Evolutionary conservation across 1,284 basidiomycete species (phyloP).

Genomic region (Taiwanofungus camphoratus): DNA sequence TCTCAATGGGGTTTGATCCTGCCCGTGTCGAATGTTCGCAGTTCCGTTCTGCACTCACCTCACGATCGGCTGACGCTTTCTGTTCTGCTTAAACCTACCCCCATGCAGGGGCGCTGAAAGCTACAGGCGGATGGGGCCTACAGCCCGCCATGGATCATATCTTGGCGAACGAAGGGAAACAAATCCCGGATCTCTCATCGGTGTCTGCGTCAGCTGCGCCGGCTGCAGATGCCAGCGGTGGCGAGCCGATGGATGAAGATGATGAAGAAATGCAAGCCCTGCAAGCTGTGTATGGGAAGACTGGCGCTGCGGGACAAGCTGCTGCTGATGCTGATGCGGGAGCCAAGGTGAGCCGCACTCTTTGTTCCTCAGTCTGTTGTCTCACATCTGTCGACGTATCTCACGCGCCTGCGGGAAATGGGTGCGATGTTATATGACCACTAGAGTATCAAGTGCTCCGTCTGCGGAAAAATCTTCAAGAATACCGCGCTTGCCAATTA

Average conservation of each 20-base stretch:
- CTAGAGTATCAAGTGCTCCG: conserved; percentile 74
- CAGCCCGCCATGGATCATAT: conserved; percentile 90
- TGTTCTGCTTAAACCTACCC: not conserved
- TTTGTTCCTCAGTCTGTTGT: not conserved
- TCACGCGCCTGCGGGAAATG: not conserved
- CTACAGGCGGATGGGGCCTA: conserved; percentile 72
- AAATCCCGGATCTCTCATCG: conserved; percentile 58
- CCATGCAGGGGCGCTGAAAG: conserved; percentile 74
- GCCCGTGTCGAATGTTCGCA: conserved; percentile 79
- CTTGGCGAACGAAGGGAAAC: conserved; percentile 69
- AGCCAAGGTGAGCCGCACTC: conserved; percentile 47
- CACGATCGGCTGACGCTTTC: not conserved
- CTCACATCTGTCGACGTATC: not conserved
- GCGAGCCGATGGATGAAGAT: conserved; percentile 51
- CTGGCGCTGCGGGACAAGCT: conserved; percentile 18
- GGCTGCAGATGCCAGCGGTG: conserved; percentile 17
- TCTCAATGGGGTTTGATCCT: conserved; percentile 83
- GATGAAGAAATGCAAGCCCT: conserved; percentile 69
- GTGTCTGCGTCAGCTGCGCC: conserved; percentile 21
- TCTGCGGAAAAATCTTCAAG: conserved; percentile 84
- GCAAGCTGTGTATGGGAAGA: conserved; percentile 40
- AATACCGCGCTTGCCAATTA: conserved; percentile 87
- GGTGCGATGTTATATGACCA: too few species aligned
- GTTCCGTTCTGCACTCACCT: not conserved
- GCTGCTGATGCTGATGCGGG: conserved; percentile 40